Percentiles rank a stretch among this genome's conserved stretches.
These are phyloP conservation scores for Trapa bicornis DNA, from an alignment of 345 rosid species.

Conservation along the genomic window DNA sequence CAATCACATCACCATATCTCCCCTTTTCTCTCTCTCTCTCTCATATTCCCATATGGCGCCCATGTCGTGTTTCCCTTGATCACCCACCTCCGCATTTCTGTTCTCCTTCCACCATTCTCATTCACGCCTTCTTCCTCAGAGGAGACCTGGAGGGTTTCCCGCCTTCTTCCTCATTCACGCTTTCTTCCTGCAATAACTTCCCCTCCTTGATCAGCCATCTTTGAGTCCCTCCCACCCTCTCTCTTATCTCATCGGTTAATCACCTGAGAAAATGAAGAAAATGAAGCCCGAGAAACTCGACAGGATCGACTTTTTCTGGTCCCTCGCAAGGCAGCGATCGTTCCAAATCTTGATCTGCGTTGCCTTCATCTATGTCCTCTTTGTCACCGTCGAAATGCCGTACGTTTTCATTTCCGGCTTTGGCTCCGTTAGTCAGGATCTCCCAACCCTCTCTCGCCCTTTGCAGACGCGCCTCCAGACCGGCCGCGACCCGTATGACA, in stretches of 20 bases:
- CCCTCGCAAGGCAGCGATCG: slow-evolving; percentile 54
- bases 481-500: slow-evolving; percentile 30
- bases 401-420: slow-evolving; percentile 49
- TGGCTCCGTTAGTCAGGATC: slow-evolving; percentile 33
- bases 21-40: not conserved
- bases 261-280: slow-evolving; percentile 8
- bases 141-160: slow-evolving; percentile 7
- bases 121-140: not conserved
- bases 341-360: slow-evolving; percentile 46
- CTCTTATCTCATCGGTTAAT: not conserved
- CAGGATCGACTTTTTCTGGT: slow-evolving; percentile 11
- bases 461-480: slow-evolving; percentile 43
- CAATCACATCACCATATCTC: not conserved
- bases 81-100: slow-evolving; percentile 6
- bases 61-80: slow-evolving; percentile 3
- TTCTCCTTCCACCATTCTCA: not conserved
- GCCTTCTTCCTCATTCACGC: no score
- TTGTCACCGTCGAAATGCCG: slow-evolving; percentile 73
- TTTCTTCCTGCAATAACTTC: no score
- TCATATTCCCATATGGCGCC: no score
- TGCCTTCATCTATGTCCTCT: slow-evolving; percentile 40
- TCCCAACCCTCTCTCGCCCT: slow-evolving; percentile 25
- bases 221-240: not conserved
- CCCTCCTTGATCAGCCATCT: not conserved
- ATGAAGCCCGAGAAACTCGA: slow-evolving; percentile 9